Base-by-base conservation (phyloP, 306 rosid species). In the Dicorynia guianensis region DNA sequence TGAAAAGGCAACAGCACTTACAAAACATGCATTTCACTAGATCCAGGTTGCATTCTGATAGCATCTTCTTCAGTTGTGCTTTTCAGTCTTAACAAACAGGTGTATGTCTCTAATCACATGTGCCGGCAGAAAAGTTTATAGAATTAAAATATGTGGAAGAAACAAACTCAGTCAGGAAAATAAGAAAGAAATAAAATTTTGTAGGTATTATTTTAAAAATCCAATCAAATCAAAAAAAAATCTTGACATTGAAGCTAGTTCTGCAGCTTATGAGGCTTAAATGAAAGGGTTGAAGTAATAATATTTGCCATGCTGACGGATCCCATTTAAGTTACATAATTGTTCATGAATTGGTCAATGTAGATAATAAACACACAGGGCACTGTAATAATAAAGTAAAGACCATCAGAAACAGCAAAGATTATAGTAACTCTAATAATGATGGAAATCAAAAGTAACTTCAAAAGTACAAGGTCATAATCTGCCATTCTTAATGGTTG, bases 11-110 rank as follows among this genome's bases (percentile, higher is more conserved):
- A 19, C 62, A 30, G 36, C 54, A 79, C 97, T 59, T 89, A 96
- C 99, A 96, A 96, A 76, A 96, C 63, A 72, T 92, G 98, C 73
- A 90, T 86, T 88, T 96, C 98, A 71, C 91, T 80, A 14, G 98
- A 92, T 84, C 98, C 99, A 76, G 99, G 93, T 83, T 87, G 96
- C 97, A 90, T 76, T 76, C 78, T 91, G 80, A 96, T 69, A 33
- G 90, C 86, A 76, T 96, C 99, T 58, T 92, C 98, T 79, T 96
- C 99, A 67, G 83, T 69, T 65, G 77, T 59, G 84, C 97, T 96
- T 87, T 90, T 96, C 73, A 96, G 89, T 87, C 98, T 86, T 48
- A 96, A 80, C 59, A 78, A 74, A 83, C 99, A 96, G 39, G 90
- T 72, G 86, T 85, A 84, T 0, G 91, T 87, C 85, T 96, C 99